phyloP scores from a whole-genome alignment of 2,329 filamentous ascomycete species.

The Zymoseptoria ardabiliae region DNA sequence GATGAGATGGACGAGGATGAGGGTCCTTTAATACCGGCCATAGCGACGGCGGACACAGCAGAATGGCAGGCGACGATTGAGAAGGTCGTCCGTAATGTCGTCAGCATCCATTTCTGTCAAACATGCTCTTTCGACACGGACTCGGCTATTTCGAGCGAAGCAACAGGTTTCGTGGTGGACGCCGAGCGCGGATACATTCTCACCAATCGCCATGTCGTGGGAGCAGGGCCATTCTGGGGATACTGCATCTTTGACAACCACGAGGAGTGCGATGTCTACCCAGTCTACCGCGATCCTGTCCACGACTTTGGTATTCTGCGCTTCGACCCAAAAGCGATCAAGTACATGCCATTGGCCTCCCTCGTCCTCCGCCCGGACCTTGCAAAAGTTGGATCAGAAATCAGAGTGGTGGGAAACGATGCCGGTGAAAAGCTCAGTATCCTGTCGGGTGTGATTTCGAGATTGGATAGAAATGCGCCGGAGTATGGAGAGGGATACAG shows the following conservation, averaged over 20 bases:
- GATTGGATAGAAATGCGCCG: slow-evolving; percentile 90
- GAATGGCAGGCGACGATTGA: slow-evolving; percentile 97
- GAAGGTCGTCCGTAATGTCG: slow-evolving; percentile 86
- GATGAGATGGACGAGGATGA: slow-evolving; percentile 32
- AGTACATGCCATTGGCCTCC: slow-evolving; percentile 86
- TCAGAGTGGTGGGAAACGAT: slow-evolving; percentile 96
- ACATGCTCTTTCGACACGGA: slow-evolving; percentile 99
- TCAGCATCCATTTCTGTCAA: slow-evolving; percentile 98
- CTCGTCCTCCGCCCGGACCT: slow-evolving; percentile 76
- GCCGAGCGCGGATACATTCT: slow-evolving; percentile 70
- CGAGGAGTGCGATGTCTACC: slow-evolving; percentile 88
- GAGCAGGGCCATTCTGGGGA: slow-evolving; percentile 92
- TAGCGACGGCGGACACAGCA: slow-evolving; percentile 54
- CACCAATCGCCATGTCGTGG: slow-evolving; percentile 71
- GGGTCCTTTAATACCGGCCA: slow-evolving; percentile 38
- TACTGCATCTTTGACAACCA: slow-evolving; percentile 99
- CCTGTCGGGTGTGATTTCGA: slow-evolving; percentile 91
- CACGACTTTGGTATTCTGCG: slow-evolving; percentile 97
- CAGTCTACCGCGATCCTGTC: slow-evolving; percentile 94
- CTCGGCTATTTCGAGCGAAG: slow-evolving; percentile 83
- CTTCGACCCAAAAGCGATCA: slow-evolving; percentile 92
- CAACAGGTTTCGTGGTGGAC: slow-evolving; percentile 96
- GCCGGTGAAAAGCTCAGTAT: slow-evolving; percentile 98
- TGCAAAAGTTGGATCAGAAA: slow-evolving; percentile 83
- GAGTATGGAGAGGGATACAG: slow-evolving; percentile 98